Conservation (phyloP, 2,329 filamentous ascomycete genomes). For the Fusarium robinianum region DNA sequence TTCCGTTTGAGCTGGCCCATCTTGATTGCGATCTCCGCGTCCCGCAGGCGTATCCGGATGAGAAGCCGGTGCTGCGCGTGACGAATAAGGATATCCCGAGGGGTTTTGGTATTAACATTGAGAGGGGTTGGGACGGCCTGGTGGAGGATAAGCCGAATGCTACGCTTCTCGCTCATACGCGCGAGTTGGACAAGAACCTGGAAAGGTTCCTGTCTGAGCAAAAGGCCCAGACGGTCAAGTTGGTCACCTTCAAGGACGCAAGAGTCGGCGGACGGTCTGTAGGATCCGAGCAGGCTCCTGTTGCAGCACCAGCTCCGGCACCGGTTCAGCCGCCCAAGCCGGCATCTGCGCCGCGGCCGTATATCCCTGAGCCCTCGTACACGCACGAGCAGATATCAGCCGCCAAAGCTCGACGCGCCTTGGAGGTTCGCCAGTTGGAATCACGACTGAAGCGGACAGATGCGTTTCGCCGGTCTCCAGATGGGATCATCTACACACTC, state of each 20-base stretch:
- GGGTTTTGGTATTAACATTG: constrained; percentile 76
- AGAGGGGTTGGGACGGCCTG: constrained; percentile 71
- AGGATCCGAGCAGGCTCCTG: too few relatives aligned
- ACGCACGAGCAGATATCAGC: constrained; percentile 62
- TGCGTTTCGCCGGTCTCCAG: constrained; percentile 68
- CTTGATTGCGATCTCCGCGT: constrained; percentile 71
- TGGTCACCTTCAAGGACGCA: constrained; percentile 65
- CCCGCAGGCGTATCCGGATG: constrained; percentile 65
- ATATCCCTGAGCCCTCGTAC: constrained; percentile 54
- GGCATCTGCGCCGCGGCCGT: constrained; percentile 31
- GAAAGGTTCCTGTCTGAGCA: constrained; percentile 71
- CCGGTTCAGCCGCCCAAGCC: constrained; percentile 9
- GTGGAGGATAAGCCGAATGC: constrained; percentile 57
- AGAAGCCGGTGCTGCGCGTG: constrained; percentile 63
- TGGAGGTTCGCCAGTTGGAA: constrained; percentile 74
- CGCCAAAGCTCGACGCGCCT: constrained; percentile 65
- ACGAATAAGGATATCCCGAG: constrained; percentile 70
- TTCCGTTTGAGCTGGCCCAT: constrained; percentile 74
- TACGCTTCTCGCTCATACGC: constrained; percentile 69
- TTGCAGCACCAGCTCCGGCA: too few relatives aligned
- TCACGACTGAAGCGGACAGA: constrained; percentile 71
- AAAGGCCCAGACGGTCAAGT: constrained; percentile 73
- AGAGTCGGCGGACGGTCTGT: too few relatives aligned
- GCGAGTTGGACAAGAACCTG: constrained; percentile 72
- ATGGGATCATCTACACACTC: constrained; percentile 72